Evolutionary conservation across 192 early-diverging fungal genomes (phyloP).

Genomic region (Kickxella alabastrina): DNA sequence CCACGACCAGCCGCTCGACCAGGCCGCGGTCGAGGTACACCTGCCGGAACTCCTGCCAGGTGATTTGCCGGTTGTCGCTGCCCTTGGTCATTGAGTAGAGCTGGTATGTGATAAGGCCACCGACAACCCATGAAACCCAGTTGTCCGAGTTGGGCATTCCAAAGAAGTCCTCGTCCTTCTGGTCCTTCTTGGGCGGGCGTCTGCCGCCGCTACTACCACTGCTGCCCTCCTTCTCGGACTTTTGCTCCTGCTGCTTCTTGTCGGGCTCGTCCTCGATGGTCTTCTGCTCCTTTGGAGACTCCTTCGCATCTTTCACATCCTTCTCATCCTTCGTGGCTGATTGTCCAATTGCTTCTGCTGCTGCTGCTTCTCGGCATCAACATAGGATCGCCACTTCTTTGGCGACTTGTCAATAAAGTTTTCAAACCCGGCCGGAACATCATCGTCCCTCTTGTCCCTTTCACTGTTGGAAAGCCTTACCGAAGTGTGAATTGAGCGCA

Average conservation of each 20-base stretch:
- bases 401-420: conserved; percentile 60
- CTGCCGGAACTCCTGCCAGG: conserved; percentile 89
- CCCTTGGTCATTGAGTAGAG: conserved; percentile 8
- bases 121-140: conserved; percentile 19
- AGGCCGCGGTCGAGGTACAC: conserved; percentile 87
- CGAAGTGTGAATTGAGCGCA: conserved; percentile 42
- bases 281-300: conserved; percentile 3
- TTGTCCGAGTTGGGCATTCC: conserved; percentile 39
- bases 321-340: too few species aligned
- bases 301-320: too few species aligned
- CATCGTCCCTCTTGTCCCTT: conserved; percentile 23
- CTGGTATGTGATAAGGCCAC: conserved; percentile 16
- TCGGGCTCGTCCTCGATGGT: not conserved
- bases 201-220: conserved; percentile 8
- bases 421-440: conserved; percentile 67
- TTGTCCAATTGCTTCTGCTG: conserved; percentile 1
- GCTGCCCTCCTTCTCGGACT: conserved; percentile 6
- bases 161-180: conserved; percentile 38
- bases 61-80: conserved; percentile 61
- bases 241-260: conserved; percentile 11
- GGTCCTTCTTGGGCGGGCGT: conserved; percentile 18
- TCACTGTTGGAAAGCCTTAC: conserved; percentile 7
- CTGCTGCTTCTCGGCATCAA: not conserved
- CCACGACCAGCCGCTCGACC: conserved; percentile 84
- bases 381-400: conserved; percentile 18